Evolutionary conservation across 129 eudicot species (phyloP), one percentile per base, ranked within the genome.

Genomic region (Flaveria linearis): DNA sequence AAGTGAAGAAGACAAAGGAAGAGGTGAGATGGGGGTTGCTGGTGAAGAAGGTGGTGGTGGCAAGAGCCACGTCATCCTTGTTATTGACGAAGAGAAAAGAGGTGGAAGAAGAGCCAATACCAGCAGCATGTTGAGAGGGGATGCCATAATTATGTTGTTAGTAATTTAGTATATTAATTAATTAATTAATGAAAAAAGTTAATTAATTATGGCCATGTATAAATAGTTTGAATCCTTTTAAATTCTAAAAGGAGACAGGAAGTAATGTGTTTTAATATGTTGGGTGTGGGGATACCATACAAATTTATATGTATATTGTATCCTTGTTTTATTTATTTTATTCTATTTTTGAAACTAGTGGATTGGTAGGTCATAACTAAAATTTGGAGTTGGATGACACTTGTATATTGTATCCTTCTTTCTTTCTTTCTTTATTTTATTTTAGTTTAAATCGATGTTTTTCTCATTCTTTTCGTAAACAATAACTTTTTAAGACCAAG

Each of bases 11-110:
- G 61, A 80, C 80, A 56, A 75, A 84, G 47, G 88, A 84, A 13
- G 84, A 88, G 52, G 74, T 58, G 3, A 81, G 87, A 47, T 91
- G 99, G 97, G 87, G 76, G 57, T 33, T 87, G 58, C 56, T 95
- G 16, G 97, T 89, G 78, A 87, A 84, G 58, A 95, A 89, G 66
- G 96, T 91, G 65, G 80, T 82, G 12, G 73, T 84, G 2, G 96
- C 95, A 9, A 89, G 78, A 83, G 87, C 91, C 65, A 78, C 89
- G 9, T 86, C 90, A 23, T 89, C 96, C 0, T 70, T 95, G 81
- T 86, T 96, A 18, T 33, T 87, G 78, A 41, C 92, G 0, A 87
- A 85, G 84, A 80, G 85, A 79, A 88, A 81, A 70, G 86, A 87
- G 78, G 72, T 71, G 64, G 86, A 80, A 69, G 87, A 88, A 45